Percentiles rank a stretch among this genome's conserved stretches.
phyloP scores from a whole-genome alignment of 192 early-diverging fungal species.

The Geosiphon pyriformis region DNA sequence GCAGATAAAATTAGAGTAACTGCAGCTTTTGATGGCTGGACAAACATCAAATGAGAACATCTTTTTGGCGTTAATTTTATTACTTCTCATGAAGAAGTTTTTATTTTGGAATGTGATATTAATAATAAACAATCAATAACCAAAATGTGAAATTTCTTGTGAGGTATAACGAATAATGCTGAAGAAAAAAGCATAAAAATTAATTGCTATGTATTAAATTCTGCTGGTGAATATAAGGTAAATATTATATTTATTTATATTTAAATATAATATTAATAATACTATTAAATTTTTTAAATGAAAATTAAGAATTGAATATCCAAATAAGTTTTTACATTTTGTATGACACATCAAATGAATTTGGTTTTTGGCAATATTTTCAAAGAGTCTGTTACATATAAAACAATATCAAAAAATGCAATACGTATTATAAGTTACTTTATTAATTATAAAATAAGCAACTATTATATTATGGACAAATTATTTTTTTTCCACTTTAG shows the following conservation, averaged over 20 bases:
- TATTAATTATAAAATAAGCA: neutral
- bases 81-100: neutral
- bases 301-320: neutral
- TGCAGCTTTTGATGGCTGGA: slow-evolving; percentile 3
- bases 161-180: slow-evolving; percentile 5
- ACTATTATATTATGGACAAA: neutral
- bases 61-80: slow-evolving; percentile 4
- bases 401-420: slow-evolving; percentile 1
- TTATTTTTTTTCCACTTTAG: neutral
- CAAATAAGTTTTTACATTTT: neutral
- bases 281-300: neutral
- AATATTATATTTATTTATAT: neutral
- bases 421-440: slow-evolving; percentile 9
- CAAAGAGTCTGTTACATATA: neutral
- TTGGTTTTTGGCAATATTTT: slow-evolving; percentile 3
- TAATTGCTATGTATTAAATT: neutral
- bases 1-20: slow-evolving; percentile 8
- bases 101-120: slow-evolving; percentile 7
- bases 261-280: neutral
- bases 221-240: slow-evolving; percentile 9
- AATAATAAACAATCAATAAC: neutral
- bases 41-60: slow-evolving; percentile 2
- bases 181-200: neutral
- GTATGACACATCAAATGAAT: slow-evolving; percentile 8
- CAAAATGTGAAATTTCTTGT: neutral